Percentiles rank a stretch among this genome's conserved stretches.
phyloP scores from a whole-genome alignment of 2,329 filamentous ascomycete species.

The Paecilomyces sp. region DNA sequence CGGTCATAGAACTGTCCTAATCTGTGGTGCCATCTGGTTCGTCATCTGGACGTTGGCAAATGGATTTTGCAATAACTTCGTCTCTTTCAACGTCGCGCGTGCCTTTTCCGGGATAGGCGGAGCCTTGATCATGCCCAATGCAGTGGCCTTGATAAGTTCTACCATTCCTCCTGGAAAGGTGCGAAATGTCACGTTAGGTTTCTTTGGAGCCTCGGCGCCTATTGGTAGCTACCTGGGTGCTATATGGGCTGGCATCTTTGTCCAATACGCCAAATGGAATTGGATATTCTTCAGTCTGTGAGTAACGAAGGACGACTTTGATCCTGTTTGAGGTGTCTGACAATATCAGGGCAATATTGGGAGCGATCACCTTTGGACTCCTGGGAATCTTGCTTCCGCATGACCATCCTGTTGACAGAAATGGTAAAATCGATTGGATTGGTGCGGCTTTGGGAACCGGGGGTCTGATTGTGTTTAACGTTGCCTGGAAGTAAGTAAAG shows the following conservation, averaged over 20 bases:
- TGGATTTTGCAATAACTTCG: slow-evolving; percentile 40
- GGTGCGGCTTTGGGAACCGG: slow-evolving; percentile 33
- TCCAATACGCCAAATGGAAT: slow-evolving; percentile 28
- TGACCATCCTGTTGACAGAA: slow-evolving; percentile 25
- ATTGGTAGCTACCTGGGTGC: slow-evolving; percentile 40
- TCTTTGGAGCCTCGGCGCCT: slow-evolving; percentile 44
- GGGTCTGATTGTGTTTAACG: slow-evolving; percentile 42
- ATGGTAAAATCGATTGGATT: slow-evolving; percentile 34
- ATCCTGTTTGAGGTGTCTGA: neutral
- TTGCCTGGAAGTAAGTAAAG: slow-evolving; percentile 44
- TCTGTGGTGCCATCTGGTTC: slow-evolving; percentile 51
- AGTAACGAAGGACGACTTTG: slow-evolving; percentile 4
- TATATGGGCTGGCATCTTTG: slow-evolving; percentile 34
- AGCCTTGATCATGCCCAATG: slow-evolving; percentile 47
- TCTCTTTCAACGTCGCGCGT: slow-evolving; percentile 37
- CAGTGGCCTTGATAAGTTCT: slow-evolving; percentile 43
- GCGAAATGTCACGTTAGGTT: slow-evolving; percentile 39
- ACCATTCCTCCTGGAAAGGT: slow-evolving; percentile 41
- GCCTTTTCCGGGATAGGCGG: slow-evolving; percentile 47
- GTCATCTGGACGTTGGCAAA: slow-evolving; percentile 46
- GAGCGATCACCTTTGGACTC: slow-evolving; percentile 12
- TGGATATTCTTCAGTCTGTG: slow-evolving; percentile 38
- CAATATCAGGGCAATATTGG: slow-evolving; percentile 15
- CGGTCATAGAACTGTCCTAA: slow-evolving; percentile 50
- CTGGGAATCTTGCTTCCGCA: slow-evolving; percentile 20